Conservation (phyloP, 2,329 filamentous ascomycete species). For the Tolypocladium guangdongense region DNA sequence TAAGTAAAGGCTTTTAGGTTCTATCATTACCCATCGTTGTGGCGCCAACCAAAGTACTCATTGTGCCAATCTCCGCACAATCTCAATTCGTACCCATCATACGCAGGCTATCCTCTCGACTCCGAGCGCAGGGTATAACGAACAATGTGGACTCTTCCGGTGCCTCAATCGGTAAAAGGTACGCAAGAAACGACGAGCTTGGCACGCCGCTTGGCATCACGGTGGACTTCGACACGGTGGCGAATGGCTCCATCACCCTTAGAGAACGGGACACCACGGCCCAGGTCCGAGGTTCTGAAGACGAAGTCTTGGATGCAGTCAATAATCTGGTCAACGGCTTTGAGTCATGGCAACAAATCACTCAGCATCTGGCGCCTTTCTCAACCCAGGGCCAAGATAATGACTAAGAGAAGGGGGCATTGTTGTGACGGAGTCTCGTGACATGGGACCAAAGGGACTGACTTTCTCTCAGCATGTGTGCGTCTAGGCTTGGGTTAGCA, state of each 20-base stretch:
- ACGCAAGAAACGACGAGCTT: conserved; percentile 88
- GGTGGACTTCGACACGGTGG: conserved; percentile 87
- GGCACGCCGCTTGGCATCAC: conserved; percentile 92
- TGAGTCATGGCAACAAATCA: no score
- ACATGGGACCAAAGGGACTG: no score
- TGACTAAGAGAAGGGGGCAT: no score
- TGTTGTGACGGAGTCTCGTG: no score
- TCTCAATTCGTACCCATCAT: conserved; percentile 70
- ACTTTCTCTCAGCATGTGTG: no score
- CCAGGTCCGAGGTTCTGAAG: conserved; percentile 77
- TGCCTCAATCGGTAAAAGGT: conserved; percentile 89
- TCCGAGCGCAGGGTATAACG: conserved; percentile 67
- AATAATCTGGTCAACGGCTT: conserved; percentile 36
- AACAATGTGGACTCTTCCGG: conserved; percentile 83
- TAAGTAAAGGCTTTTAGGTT: conserved; percentile 21
- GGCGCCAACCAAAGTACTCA: conserved; percentile 89
- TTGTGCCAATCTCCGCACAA: conserved; percentile 79
- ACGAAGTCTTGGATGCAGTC: conserved; percentile 68
- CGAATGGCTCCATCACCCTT: conserved; percentile 78
- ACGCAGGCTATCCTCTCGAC: conserved; percentile 59
- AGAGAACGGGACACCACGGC: conserved; percentile 83
- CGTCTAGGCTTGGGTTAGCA: no score
- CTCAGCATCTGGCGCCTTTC: no score
- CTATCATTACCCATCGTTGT: conserved; percentile 51
- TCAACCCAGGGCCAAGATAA: no score